Evolutionary conservation across 2,329 filamentous ascomycete species (phyloP), one percentile per base, ranked within the genome.

Genomic region (Colletotrichum phormii): DNA sequence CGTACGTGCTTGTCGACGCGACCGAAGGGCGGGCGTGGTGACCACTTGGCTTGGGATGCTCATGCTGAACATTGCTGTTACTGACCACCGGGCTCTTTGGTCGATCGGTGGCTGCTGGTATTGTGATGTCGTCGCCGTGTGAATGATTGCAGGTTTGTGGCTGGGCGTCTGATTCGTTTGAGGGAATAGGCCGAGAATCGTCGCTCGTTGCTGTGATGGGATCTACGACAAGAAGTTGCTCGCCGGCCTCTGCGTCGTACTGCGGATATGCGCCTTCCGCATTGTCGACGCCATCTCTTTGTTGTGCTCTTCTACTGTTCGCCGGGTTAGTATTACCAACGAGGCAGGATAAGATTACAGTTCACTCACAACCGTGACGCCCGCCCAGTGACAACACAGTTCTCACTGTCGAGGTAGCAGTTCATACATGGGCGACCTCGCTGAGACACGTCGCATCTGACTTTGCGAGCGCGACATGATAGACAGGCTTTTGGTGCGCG

Each of bases 371-470:
- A 82, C 71, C 81, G 81, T 5, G 81, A 84, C 24, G 81, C 83
- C 72, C 82, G 80, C 54, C 80, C 81, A 9, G 81, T 84, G 69
- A 84, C 80, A 64, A 86, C 77, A 74, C 83, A 83, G 0, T 80
- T 81, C 75, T 87, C 85, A 71, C 84, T 85, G 75, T 88, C 86
- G 67, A 87, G 84, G 58, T 86, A 86, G 76, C 86, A 88, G 68
- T 88, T 88, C 80, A 87, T 88, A 78, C 84, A 89, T 8, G 86
- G 87, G 37, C 82, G 80, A 4, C 85, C 86, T 70, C 84, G 81
- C 74, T 86, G 86, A 53, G 83, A 86, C 18, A 88, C 86, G 76
- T 87, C 86, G 70, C 86, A 88, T 33, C 86, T 81, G 33, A 88
- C 86, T 76, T 88, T 88, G 31, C 86, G 80, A n/a, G 86, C 82